Base-by-base conservation (phyloP, 495 filamentous ascomycete genomes). In the Eremomyces bilateralis region DNA sequence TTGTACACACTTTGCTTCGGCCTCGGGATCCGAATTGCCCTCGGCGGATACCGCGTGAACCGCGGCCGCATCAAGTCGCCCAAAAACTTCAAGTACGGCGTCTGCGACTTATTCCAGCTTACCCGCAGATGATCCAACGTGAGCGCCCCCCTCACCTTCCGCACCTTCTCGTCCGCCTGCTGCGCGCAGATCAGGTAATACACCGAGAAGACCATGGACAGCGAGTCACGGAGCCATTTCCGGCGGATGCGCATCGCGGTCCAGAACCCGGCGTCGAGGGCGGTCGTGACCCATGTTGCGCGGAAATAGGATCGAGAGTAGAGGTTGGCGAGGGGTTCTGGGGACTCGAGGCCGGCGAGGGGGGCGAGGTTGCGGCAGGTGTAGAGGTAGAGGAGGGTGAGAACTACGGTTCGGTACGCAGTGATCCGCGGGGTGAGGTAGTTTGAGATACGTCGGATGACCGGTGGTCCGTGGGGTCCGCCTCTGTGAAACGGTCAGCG, bases 251-350 rank as follows among this genome's bases (percentile, higher is more conserved):
- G 75, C 88, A 97, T 97, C 3, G 88, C 90, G 0, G 82, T 91
- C 88, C 88, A 97, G 53, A 93, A 97, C 0, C 88, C 88, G 6
- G 88, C 88, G 50, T 97, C 88, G 37, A 97, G 53, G 0, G 81
- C 88, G 0, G 88, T 97, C 25, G 85, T 75, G 16, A 93, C 70
- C 88, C 85, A 95, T 60, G 88, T 95, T 47, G 88, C 90, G 31
- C 90, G 74, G 56, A 94, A 97, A 57, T 90, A 97, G n/a, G 78
- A 73, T 30, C 81, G 64, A 30, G 75, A 80, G 56, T 97, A 97
- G 45, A 95, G 74, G 50, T 93, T 92, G 33, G 83, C 77, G 43
- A 97, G 61, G 15, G 88, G 88, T 39, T 97, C 88, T 11, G 88
- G 88, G 41, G 74, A 79, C 46, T 92, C 88, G 22, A 97, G 71